Conservation (phyloP, 2,329 filamentous ascomycete species). For the Aspergillus pseudoglaucus region DNA sequence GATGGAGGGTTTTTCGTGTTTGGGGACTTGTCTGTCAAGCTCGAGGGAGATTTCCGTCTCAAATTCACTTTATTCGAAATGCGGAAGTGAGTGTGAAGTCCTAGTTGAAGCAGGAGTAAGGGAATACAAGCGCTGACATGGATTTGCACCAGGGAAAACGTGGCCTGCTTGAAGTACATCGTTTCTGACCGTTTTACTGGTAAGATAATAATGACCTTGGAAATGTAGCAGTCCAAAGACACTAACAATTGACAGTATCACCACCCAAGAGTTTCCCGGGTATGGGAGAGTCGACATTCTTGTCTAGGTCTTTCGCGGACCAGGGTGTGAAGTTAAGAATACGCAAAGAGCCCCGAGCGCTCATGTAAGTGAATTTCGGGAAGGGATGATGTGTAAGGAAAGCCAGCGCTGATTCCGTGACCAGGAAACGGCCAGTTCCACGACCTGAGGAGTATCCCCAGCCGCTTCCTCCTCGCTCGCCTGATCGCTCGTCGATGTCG, state of each 20-base stretch:
- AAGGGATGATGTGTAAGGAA: neutral
- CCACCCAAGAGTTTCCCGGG: slow-evolving; percentile 66
- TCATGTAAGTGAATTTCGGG: slow-evolving; percentile 26
- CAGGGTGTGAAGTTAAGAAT: slow-evolving; percentile 78
- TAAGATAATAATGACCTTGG: slow-evolving; percentile 25
- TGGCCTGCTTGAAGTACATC: slow-evolving; percentile 48
- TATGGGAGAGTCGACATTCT: slow-evolving; percentile 71
- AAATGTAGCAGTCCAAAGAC: neutral
- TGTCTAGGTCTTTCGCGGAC: slow-evolving; percentile 77
- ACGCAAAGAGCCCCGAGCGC: slow-evolving; percentile 70
- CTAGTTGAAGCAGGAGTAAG: neutral
- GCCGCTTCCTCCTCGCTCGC: slow-evolving; percentile 29
- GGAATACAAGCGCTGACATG: slow-evolving; percentile 12
- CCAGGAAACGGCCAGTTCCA: slow-evolving; percentile 33
- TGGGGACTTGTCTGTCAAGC: slow-evolving; percentile 73
- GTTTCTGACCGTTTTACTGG: slow-evolving; percentile 64
- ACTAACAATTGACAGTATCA: slow-evolving; percentile 26
- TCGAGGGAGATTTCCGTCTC: slow-evolving; percentile 65
- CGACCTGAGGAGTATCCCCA: slow-evolving; percentile 35
- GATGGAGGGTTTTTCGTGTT: slow-evolving; percentile 90
- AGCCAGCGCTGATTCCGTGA: slow-evolving; percentile 9
- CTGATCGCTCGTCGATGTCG: slow-evolving; percentile 31
- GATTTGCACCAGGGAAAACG: slow-evolving; percentile 28
- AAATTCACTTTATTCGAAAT: slow-evolving; percentile 74
- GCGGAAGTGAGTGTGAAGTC: slow-evolving; percentile 43